Evolutionary conservation across 2,329 filamentous ascomycete species (phyloP), one percentile per base, ranked within the genome.

Genomic region (Lasiodiplodia sp.): DNA sequence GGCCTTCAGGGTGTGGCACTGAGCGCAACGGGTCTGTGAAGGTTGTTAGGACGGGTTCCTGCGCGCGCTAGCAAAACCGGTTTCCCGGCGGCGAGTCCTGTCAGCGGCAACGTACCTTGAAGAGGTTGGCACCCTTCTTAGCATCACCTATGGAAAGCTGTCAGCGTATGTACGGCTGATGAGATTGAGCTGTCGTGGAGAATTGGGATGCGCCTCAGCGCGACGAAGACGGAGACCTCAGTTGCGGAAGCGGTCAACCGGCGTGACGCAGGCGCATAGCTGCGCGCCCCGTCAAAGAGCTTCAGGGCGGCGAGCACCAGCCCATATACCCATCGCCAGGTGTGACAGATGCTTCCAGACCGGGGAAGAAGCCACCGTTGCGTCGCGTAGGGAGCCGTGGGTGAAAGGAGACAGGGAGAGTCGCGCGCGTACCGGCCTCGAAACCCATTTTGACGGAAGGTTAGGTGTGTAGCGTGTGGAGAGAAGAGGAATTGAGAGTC

Each of bases 81-180:
- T 52, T 64, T 64, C 47, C 31, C 60, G 12, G 31, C 16, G 7
- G 23, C 23, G 25, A 44, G 21, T 69, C 23, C 16, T 64, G 21
- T 63, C 40, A 5, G 60, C 40, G 14, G 37, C 44, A 38, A 34
- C 78, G 75, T 79, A 86, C 85, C 90, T 97, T 97, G 93, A 98
- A 98, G 82, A 98, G 93, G 88, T 91, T 92, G 85, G 94, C 95
- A 89, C 95, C 95, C 92, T 97, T 97, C 88, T 94, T 94, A 80
- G 87, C 79, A 84, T 97, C 94, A 88, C 94, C 94, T 97, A 79
- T 71, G 21, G 23, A 58, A 67, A 63, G 68, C 21, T 34, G 53
- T 66, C 47, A 70, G 66, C 38, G 14, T 28, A 16, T 68, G 58
- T 5, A 28, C 25, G 31, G 31, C 37, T 3, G 23, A 28, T 23